A percentile compares a stretch with the other conserved stretches of the same genome.
These are phyloP conservation scores for Oropetium thomaeum DNA, from an alignment of 176 grass and related monocot genomes.

Conservation along the genomic window DNA sequence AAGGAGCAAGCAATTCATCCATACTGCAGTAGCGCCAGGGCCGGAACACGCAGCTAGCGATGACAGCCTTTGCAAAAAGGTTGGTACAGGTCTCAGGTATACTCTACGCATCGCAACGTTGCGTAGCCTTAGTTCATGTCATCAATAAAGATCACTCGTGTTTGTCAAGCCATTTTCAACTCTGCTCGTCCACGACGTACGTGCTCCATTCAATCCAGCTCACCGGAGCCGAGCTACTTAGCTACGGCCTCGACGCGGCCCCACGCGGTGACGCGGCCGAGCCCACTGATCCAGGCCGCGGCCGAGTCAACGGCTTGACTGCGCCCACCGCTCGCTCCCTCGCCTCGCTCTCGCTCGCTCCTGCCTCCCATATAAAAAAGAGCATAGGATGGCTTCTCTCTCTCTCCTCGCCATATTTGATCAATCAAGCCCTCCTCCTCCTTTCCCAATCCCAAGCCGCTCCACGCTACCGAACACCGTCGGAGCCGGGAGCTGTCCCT, in stretches of 20 bases:
- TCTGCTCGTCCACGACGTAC: not conserved
- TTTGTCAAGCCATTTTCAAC: not conserved
- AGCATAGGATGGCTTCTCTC: not conserved
- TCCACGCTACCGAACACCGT: not conserved
- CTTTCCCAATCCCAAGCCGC: not conserved
- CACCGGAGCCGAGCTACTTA: too few relatives aligned
- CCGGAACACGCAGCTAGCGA: too few relatives aligned
- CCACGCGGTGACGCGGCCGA: not conserved
- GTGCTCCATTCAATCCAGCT: not conserved
- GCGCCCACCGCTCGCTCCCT: not conserved
- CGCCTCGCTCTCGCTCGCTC: not conserved
- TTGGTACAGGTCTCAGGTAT: too few relatives aligned
- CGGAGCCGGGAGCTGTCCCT: not conserved
- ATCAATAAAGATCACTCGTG: not conserved
- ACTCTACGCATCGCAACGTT: not conserved
- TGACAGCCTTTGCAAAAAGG: too few relatives aligned
- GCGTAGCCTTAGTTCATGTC: not conserved
- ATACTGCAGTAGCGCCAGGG: too few relatives aligned
- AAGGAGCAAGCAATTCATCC: too few relatives aligned
- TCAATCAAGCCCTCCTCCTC: not conserved
- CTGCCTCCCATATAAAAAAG: too few relatives aligned
- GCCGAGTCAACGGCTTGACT: conserved; percentile 19
- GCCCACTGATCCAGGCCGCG: not conserved
- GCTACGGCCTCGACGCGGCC: not conserved
- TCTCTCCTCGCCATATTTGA: not conserved